Evolutionary conservation across 2,329 filamentous ascomycete genomes (phyloP), one percentile per base, ranked within the genome.

Genomic region (Diaporthe helianthi): DNA sequence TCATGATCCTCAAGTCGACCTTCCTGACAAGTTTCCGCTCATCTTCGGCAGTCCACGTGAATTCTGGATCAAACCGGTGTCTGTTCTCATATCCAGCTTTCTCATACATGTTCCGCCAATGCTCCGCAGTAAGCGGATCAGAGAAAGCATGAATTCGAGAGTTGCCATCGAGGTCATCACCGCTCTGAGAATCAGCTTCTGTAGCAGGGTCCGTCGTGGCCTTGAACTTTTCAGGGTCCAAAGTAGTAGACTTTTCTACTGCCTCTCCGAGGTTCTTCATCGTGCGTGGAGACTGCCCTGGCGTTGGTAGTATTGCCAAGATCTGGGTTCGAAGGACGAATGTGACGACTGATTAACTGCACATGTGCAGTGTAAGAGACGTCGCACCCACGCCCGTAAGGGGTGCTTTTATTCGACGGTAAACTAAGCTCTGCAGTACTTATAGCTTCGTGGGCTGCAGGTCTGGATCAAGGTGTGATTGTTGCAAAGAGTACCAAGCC

Each of bases 61-160:
- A 85, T 2, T 79, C 75, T 0, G 86, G 86, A 71, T 90, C 87
- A 74, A 87, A 90, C 15, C 88, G 83, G 74, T 90, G 88, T 0
- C 83, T 79, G 22, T 89, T 88, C 77, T 91, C 88, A 73, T 90
- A 90, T 0, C 77, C 71, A 1, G 86, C 85, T 8, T 83, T 83
- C 71, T 89, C 85, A 70, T 89, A 89, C 5, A 87, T 75, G 5
- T 78, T 78, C 2, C 80, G 79, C 83, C 86, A 89, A 73, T 86
- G 82, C n/a, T 84, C 82, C 1, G 86, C 85, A 36, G 44, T 44
- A 24, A 63, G 12, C 8, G 58, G 58, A 61, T 88, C 84, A 0
- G 82, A 78, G 73, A 89, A 89, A 44, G 80, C 67, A 54, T 84
- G 81, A n/a, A 79, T 10, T 15, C 44, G 44, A 22, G 58, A 36